Conservation (phyloP, 2,329 filamentous ascomycete species). For the Pyrenochaeta sp. region DNA sequence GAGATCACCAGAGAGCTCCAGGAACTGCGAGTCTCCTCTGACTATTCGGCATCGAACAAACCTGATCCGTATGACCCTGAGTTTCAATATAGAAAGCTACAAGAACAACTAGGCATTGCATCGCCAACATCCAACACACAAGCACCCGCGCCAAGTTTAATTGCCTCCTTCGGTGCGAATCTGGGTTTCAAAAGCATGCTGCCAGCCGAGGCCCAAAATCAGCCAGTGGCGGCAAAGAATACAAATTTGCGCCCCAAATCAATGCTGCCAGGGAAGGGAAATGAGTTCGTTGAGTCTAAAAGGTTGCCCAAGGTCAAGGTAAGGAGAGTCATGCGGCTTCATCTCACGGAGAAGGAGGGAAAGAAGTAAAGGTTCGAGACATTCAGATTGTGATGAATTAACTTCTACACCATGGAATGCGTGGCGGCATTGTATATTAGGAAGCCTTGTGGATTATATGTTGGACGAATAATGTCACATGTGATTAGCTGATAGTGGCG, state of each 20-base stretch:
- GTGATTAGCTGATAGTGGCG: neutral
- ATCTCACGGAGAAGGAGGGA: too few relatives aligned
- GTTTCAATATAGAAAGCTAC: conserved; percentile 17
- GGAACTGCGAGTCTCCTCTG: neutral
- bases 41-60: neutral
- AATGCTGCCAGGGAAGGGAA: neutral
- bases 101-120: conserved; percentile 16
- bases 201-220: neutral
- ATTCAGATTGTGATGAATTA: too few relatives aligned
- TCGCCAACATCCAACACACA: neutral
- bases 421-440: too few relatives aligned
- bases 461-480: too few relatives aligned
- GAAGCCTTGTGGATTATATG: too few relatives aligned
- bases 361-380: too few relatives aligned
- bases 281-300: neutral
- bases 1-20: neutral
- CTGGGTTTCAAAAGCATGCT: neutral
- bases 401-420: too few relatives aligned
- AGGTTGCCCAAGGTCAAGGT: neutral
- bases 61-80: conserved; percentile 13
- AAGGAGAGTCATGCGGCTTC: too few relatives aligned
- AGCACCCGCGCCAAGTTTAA: neutral
- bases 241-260: neutral
- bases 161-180: neutral
- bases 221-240: too few relatives aligned